Percentiles rank a stretch among this genome's conserved stretches.
Evolutionary conservation across 2,329 filamentous ascomycete species (phyloP).

Genomic region (Monosporascus cannonballus): DNA sequence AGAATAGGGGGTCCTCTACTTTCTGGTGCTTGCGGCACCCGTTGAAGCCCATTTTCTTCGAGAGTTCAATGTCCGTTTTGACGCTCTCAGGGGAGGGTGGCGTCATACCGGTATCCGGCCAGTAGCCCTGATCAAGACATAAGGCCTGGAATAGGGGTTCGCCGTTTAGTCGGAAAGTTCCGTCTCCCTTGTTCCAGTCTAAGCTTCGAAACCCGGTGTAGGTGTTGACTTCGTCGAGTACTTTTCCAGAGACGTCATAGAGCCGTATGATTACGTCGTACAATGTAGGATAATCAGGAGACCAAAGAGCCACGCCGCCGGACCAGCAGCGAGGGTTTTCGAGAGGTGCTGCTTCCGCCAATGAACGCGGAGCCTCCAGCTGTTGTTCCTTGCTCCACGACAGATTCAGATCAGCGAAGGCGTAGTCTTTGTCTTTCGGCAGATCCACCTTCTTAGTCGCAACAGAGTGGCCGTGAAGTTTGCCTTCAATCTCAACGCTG

Average conservation of each 20-base stretch:
- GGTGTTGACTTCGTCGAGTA: slow-evolving; percentile 52
- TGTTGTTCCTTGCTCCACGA: slow-evolving; percentile 37
- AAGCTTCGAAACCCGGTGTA: slow-evolving; percentile 56
- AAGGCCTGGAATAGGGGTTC: slow-evolving; percentile 55
- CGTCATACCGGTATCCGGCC: slow-evolving; percentile 55
- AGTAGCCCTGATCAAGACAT: slow-evolving; percentile 58
- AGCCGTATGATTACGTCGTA: slow-evolving; percentile 51
- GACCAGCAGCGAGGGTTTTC: slow-evolving; percentile 38
- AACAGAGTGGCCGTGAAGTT: slow-evolving; percentile 42
- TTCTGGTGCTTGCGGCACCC: slow-evolving; percentile 61
- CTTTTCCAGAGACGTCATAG: slow-evolving; percentile 31
- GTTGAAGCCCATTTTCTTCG: slow-evolving; percentile 58
- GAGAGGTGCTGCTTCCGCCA: slow-evolving; percentile 28
- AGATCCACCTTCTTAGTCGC: slow-evolving; percentile 37
- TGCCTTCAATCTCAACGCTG: slow-evolving; percentile 47
- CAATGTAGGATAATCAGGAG: slow-evolving; percentile 49
- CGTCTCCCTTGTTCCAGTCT: slow-evolving; percentile 51
- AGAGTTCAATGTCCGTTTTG: slow-evolving; percentile 46
- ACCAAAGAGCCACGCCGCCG: slow-evolving; percentile 56
- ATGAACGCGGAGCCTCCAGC: slow-evolving; percentile 30
- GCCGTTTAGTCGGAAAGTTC: slow-evolving; percentile 53
- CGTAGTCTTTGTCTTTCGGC: slow-evolving; percentile 42
- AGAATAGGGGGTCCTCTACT: slow-evolving; percentile 54
- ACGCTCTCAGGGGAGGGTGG: slow-evolving; percentile 42
- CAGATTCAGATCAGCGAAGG: slow-evolving; percentile 41